Evolutionary conservation across 2,329 filamentous ascomycete species (phyloP).

Genomic region (Colletotrichum endophyticum): DNA sequence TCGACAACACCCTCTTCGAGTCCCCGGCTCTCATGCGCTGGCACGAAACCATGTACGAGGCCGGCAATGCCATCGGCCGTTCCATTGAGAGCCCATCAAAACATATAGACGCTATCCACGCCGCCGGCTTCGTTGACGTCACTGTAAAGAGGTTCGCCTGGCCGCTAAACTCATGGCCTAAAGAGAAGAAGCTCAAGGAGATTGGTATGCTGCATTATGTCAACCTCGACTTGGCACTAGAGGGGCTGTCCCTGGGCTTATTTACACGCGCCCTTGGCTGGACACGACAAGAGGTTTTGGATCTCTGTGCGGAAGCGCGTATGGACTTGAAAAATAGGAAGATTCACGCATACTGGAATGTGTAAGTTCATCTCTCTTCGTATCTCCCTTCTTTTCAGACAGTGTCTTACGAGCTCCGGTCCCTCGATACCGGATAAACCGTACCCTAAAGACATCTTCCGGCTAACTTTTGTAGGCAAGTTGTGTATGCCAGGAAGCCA

Average conservation of each 20-base stretch:
- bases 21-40: neutral
- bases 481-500: neutral
- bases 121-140: neutral
- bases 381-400: too few relatives aligned
- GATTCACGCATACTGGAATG: neutral
- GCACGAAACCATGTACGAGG: neutral
- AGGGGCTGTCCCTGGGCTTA: neutral
- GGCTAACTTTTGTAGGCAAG: neutral
- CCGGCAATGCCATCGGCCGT: neutral
- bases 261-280: neutral
- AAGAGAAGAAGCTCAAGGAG: neutral
- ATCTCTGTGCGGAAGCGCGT: neutral
- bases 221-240: neutral
- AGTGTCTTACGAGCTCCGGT: too few relatives aligned
- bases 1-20: neutral
- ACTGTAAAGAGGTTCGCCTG: neutral
- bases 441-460: too few relatives aligned
- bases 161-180: neutral
- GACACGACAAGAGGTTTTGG: neutral
- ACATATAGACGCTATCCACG: rapidly evolving
- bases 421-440: too few relatives aligned
- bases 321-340: neutral
- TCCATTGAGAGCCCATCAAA: neutral
- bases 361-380: neutral
- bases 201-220: neutral